A percentile compares a stretch with the other conserved stretches of the same genome.
Evolutionary conservation across 148 eudicot genomes (phyloP).

Genomic region (Chenopodium berlandieri): DNA sequence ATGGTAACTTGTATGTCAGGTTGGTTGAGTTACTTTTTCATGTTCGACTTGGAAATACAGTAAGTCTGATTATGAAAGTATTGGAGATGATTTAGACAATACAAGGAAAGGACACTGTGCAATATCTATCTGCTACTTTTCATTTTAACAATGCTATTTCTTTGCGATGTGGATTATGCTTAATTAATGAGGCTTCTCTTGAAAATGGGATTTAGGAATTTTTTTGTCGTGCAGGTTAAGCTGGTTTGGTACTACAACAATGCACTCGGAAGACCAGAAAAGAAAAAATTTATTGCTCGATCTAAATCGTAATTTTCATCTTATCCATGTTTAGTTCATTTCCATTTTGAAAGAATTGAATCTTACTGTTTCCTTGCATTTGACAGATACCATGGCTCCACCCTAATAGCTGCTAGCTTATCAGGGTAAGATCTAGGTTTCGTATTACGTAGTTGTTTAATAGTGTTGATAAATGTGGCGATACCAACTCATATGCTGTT

Average conservation of each 20-base stretch:
- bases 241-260: constrained; percentile 98
- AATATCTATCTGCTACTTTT: background rate
- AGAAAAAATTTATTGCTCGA: constrained; percentile 94
- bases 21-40: background rate
- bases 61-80: background rate
- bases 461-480: constrained; percentile 4
- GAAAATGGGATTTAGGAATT: constrained; percentile 4
- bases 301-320: constrained; percentile 64
- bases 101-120: background rate
- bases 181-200: background rate
- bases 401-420: constrained; percentile 92
- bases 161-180: background rate
- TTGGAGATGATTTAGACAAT: background rate
- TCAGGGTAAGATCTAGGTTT: constrained; percentile 57
- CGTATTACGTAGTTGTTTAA: background rate
- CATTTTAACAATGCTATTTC: background rate
- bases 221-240: constrained; percentile 66
- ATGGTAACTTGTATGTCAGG: background rate
- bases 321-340: background rate
- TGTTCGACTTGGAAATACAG: background rate
- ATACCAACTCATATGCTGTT: constrained; percentile 12
- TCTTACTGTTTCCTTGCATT: constrained; percentile 18
- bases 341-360: constrained; percentile 15
- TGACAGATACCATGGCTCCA: constrained; percentile 93
- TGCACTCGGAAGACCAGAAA: constrained; percentile 93